Conservation (phyloP, 805 yeast species). For the Cyberlindnera euphorbiae region DNA sequence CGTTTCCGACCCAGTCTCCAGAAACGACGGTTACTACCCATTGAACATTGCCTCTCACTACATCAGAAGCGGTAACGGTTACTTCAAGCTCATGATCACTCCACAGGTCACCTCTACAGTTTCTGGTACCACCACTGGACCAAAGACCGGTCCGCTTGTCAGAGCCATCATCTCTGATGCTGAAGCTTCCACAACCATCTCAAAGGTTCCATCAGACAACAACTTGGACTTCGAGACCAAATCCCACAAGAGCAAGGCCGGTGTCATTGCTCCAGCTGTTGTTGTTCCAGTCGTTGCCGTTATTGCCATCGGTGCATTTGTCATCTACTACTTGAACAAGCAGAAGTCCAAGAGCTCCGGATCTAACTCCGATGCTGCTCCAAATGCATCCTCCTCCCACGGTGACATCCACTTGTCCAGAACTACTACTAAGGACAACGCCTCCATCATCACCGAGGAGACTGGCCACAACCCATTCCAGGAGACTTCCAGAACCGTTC, state of each 20-base stretch:
- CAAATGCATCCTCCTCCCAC: not conserved
- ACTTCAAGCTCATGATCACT: constrained; percentile 34
- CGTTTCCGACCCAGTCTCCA: constrained; percentile 31
- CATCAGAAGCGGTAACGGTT: constrained; percentile 32
- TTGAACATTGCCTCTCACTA: constrained; percentile 30
- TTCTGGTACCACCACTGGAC: constrained; percentile 35
- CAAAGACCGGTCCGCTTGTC: constrained; percentile 36
- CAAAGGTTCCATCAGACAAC: constrained; percentile 39
- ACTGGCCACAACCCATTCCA: constrained; percentile 25
- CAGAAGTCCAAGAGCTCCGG: constrained; percentile 12
- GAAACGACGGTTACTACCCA: constrained; percentile 37
- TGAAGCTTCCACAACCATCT: constrained; percentile 30
- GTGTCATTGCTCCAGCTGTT: constrained; percentile 38
- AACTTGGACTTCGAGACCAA: constrained; percentile 18
- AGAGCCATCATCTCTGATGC: constrained; percentile 30
- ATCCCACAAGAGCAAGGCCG: constrained; percentile 20
- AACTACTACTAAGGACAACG: constrained; percentile 20
- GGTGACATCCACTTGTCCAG: constrained; percentile 25
- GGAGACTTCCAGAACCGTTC: constrained; percentile 27
- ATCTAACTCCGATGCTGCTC: not conserved
- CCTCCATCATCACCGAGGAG: constrained; percentile 22
- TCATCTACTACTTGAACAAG: constrained; percentile 29
- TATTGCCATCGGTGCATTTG: constrained; percentile 26
- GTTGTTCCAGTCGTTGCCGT: constrained; percentile 37
- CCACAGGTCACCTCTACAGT: constrained; percentile 34